A percentile compares a stretch with the other conserved stretches of the same genome.
Evolutionary conservation across 176 grass and related monocot species (phyloP).

Genomic region (Saccharum officinarum): DNA sequence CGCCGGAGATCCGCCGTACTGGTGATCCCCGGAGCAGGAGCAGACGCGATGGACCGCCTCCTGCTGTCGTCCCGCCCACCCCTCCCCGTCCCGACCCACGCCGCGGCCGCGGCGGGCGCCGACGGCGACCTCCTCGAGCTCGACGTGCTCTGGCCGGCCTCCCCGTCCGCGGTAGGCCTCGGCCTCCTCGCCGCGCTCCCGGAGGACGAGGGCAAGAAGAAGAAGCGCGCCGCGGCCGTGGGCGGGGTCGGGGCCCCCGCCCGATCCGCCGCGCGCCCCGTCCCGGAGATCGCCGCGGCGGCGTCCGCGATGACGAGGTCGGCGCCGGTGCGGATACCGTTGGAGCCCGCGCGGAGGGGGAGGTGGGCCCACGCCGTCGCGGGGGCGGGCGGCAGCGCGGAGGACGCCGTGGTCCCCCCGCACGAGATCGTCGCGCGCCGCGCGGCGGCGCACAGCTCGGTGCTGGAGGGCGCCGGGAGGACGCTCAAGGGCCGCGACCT

Average conservation of each 20-base stretch:
- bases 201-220: constrained; percentile 47
- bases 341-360: constrained; percentile 27
- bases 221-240: constrained; percentile 39
- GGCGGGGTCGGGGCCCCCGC: neutral
- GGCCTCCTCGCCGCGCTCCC: constrained; percentile 40
- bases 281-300: constrained; percentile 42
- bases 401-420: constrained; percentile 38
- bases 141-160: constrained; percentile 51
- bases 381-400: neutral
- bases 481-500: constrained; percentile 76
- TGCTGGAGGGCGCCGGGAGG: constrained; percentile 57
- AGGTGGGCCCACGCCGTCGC: constrained; percentile 4
- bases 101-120: neutral
- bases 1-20: constrained; percentile 41
- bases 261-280: constrained; percentile 39
- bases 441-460: constrained; percentile 42
- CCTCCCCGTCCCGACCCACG: constrained; percentile 16
- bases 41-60: constrained; percentile 36
- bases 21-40: constrained; percentile 37
- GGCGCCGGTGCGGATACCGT: constrained; percentile 46
- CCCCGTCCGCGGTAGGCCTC: neutral
- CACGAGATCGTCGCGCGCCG: constrained; percentile 62
- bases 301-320: constrained; percentile 34
- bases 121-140: constrained; percentile 51
- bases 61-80: constrained; percentile 43